These are phyloP conservation scores for Penicilliopsis zonata DNA, from an alignment of 495 filamentous ascomycete genomes.

Conservation along the genomic window DNA sequence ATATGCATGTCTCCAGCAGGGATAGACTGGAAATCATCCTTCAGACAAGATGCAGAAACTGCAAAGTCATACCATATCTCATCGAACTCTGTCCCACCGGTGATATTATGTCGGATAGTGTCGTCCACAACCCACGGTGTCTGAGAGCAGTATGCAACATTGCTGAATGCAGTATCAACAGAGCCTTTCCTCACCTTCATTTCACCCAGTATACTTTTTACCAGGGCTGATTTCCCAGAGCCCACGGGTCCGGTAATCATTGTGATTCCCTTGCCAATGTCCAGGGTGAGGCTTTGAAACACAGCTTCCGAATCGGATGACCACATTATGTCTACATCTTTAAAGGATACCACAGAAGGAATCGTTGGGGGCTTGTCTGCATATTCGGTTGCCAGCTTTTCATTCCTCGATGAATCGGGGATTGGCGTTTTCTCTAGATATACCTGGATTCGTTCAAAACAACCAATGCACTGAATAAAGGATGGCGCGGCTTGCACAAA, in stretches of 20 bases:
- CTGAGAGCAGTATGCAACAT: slow-evolving; percentile 17
- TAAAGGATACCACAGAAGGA: slow-evolving; percentile 4
- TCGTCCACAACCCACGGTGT: slow-evolving; percentile 21
- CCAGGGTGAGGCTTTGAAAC: slow-evolving; percentile 13
- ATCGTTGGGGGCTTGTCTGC: no score
- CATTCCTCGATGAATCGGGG: no score
- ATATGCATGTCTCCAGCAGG: slow-evolving; percentile 16
- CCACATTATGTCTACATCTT: slow-evolving; percentile 4
- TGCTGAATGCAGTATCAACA: slow-evolving; percentile 1
- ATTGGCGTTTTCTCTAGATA: slow-evolving; percentile 15
- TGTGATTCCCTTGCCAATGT: slow-evolving; percentile 15
- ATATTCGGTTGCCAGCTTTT: no score
- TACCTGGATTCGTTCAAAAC: slow-evolving; percentile 28
- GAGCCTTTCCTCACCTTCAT: slow-evolving; percentile 13
- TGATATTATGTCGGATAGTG: slow-evolving; percentile 24
- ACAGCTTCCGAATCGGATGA: slow-evolving; percentile 9
- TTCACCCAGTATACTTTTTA: slow-evolving; percentile 35
- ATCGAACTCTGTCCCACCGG: slow-evolving; percentile 13
- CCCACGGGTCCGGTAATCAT: slow-evolving; percentile 35
- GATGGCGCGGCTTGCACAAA: slow-evolving; percentile 25
- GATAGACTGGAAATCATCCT: slow-evolving; percentile 16
- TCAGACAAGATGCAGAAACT: slow-evolving; percentile 20
- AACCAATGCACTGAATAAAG: slow-evolving; percentile 22
- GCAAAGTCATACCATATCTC: slow-evolving; percentile 23
- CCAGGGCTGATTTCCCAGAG: slow-evolving; percentile 34